phyloP scores from a whole-genome alignment of 192 early-diverging fungal species.

The Powellomyces hirtus region DNA sequence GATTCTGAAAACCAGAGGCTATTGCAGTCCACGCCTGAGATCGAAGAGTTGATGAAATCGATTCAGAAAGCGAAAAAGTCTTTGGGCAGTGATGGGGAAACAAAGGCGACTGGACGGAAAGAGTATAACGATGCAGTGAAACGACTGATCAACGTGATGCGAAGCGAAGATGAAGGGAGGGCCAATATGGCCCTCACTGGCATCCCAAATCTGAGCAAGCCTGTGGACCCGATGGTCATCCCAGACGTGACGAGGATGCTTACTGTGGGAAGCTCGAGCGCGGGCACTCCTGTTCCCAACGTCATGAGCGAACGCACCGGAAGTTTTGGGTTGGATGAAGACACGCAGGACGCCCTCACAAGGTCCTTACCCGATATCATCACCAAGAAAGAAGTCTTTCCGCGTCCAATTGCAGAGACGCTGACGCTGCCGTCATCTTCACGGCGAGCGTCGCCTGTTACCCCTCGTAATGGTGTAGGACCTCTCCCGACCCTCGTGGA shows the following conservation, averaged over 20 bases:
- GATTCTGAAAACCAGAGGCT: not conserved
- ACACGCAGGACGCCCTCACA: too few species aligned
- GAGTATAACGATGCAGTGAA: slow-evolving; percentile 10
- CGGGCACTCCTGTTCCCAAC: too few species aligned
- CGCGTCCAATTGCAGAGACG: not conserved
- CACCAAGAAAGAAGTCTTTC: not conserved
- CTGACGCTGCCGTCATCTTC: not conserved
- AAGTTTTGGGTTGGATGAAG: too few species aligned
- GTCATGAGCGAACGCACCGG: too few species aligned
- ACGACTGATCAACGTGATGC: slow-evolving; percentile 8
- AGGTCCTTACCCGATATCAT: not conserved
- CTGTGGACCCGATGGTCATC: not conserved
- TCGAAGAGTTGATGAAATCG: not conserved
- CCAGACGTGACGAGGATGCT: too few species aligned
- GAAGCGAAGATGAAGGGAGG: slow-evolving; percentile 4
- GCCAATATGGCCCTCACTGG: not conserved
- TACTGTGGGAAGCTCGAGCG: not conserved
- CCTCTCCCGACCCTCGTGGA: not conserved
- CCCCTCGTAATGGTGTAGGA: not conserved
- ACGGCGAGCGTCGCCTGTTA: not conserved
- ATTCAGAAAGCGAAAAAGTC: not conserved
- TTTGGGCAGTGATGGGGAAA: not conserved
- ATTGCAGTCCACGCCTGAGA: not conserved
- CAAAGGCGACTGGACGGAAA: not conserved
- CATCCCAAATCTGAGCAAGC: not conserved